Evolutionary conservation across 495 filamentous ascomycete species (phyloP).

Genomic region (Aspergillus baeticus): DNA sequence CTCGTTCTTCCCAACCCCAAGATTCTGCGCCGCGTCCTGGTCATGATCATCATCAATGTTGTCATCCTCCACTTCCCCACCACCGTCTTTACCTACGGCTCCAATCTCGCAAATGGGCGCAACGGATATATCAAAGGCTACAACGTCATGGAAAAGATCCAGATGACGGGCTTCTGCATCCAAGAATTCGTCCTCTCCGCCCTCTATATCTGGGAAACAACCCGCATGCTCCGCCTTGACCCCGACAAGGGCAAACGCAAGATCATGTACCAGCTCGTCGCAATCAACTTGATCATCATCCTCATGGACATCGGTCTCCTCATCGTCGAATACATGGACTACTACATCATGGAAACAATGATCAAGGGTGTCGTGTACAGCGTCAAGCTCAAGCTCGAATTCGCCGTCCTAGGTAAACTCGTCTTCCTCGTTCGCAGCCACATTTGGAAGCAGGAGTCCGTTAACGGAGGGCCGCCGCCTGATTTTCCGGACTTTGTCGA

Average conservation of each 20-base stretch:
- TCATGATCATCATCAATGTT: constrained; percentile 59
- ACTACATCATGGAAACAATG: constrained; percentile 59
- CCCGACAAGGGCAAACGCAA: constrained; percentile 45
- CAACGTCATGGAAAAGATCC: constrained; percentile 61
- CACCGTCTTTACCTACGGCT: constrained; percentile 55
- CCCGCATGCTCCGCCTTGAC: constrained; percentile 47
- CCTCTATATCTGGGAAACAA: constrained; percentile 59
- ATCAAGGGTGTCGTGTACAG: constrained; percentile 62
- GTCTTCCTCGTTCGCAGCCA: constrained; percentile 41
- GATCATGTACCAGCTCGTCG: constrained; percentile 57
- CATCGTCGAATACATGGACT: constrained; percentile 53
- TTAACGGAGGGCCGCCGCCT: constrained; percentile 9
- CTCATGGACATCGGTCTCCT: constrained; percentile 55
- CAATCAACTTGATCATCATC: constrained; percentile 58
- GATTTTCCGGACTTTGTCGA: constrained; percentile 48
- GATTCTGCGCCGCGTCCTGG: constrained; percentile 49
- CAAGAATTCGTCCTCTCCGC: constrained; percentile 62
- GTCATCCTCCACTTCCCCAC: constrained; percentile 55
- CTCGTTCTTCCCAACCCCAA: constrained; percentile 52
- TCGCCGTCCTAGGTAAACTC: constrained; percentile 56
- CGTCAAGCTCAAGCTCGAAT: constrained; percentile 67
- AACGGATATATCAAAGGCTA: constrained; percentile 40
- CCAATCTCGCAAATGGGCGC: constrained; percentile 39
- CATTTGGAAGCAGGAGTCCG: constrained; percentile 42
- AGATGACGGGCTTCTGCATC: constrained; percentile 61